Conservation (phyloP, 164 flowering plant genomes). For the Paratinospora sagittata region DNA sequence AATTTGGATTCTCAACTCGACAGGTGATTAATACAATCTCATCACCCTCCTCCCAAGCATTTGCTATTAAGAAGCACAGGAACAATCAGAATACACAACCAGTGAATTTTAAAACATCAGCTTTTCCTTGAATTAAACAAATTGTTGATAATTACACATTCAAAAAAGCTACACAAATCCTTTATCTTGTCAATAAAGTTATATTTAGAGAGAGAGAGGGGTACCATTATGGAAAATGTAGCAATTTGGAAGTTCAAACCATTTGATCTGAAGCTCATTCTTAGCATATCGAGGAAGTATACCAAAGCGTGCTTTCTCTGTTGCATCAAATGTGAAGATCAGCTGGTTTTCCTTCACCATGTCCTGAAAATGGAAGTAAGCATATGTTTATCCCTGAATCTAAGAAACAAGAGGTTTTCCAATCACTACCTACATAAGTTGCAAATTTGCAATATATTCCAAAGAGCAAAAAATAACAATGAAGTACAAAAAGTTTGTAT, state of each 20-base stretch:
- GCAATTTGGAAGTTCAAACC: constrained; percentile 99
- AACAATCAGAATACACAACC: constrained; percentile 9
- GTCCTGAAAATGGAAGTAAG: constrained; percentile 45
- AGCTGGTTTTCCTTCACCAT: constrained; percentile 82
- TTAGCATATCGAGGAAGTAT: constrained; percentile 93
- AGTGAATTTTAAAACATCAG: background rate
- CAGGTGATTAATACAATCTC: constrained; percentile 84
- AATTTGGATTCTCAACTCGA: constrained; percentile 70
- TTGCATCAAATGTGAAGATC: constrained; percentile 62
- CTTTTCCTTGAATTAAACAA: background rate
- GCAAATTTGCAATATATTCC: background rate
- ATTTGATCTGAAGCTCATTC: constrained; percentile 70
- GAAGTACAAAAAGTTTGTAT: no score
- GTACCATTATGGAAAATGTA: constrained; percentile 94
- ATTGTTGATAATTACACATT: background rate
- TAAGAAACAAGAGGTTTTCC: background rate
- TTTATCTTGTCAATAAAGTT: background rate
- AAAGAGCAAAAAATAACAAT: no score
- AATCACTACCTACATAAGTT: background rate
- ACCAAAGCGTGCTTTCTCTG: constrained; percentile 88
- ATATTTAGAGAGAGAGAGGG: background rate
- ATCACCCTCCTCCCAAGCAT: constrained; percentile 98
- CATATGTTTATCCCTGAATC: background rate
- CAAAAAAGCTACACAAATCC: no score
- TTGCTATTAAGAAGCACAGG: constrained; percentile 41